A percentile compares a stretch with the other conserved stretches of the same genome.
phyloP scores from a whole-genome alignment of 2,329 filamentous ascomycete species.

The Penicillium janthinellum region DNA sequence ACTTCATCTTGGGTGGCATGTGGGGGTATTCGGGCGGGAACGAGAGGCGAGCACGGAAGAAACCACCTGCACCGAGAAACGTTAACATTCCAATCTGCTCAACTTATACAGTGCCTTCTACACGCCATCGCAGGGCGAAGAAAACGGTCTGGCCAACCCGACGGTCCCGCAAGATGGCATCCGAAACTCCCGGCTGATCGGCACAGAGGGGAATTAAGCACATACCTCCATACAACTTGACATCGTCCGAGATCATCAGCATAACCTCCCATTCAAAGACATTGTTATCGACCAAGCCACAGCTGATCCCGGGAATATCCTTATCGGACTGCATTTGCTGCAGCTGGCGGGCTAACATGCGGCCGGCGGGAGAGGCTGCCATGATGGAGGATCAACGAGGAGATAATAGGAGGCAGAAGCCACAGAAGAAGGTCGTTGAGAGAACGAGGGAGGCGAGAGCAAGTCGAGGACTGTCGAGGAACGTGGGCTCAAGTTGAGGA shows the following conservation, averaged over 20 bases:
- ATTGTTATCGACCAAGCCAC: conserved; percentile 80
- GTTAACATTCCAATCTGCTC: conserved; percentile 1
- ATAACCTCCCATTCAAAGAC: conserved; percentile 99
- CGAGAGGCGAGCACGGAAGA: conserved; percentile 81
- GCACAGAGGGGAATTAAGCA: not conserved
- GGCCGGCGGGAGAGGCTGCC: conserved; percentile 49
- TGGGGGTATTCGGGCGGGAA: conserved; percentile 88
- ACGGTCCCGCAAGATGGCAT: not conserved
- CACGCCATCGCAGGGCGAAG: not conserved
- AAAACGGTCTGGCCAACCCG: not conserved
- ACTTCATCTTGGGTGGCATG: conserved; percentile 84
- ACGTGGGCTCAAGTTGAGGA: not conserved
- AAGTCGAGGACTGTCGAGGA: not conserved
- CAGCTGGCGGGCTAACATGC: conserved; percentile 79
- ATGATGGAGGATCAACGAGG: conserved; percentile 29
- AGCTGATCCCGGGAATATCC: conserved; percentile 92
- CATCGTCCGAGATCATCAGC: conserved; percentile 96
- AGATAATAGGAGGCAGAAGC: not conserved
- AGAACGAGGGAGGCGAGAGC: not conserved
- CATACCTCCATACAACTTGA: conserved; percentile 86
- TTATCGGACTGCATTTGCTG: conserved; percentile 92
- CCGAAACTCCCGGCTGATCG: not conserved
- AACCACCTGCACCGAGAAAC: conserved; percentile 66
- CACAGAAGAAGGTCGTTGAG: not conserved
- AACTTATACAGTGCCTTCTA: too few relatives aligned